A percentile compares a stretch with the other conserved stretches of the same genome.
Conservation (phyloP, 441 rosid species). For the Populus trichocarpa region DNA sequence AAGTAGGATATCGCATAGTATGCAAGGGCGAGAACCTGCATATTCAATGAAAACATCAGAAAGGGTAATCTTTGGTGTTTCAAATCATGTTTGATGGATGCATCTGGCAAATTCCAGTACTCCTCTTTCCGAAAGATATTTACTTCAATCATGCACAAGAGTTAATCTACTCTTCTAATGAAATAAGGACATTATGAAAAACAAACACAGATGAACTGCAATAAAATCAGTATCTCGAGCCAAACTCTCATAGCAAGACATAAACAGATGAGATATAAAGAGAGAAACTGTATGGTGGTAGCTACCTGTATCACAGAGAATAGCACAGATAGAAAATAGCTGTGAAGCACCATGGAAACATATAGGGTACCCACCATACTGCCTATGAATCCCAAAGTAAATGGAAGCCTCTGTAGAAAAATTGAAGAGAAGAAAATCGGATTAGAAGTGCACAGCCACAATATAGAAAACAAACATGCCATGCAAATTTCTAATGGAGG, state of each 20-base stretch:
- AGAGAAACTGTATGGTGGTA: neutral
- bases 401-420: constrained; percentile 57
- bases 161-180: neutral
- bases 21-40: constrained; percentile 49
- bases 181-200: neutral
- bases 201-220: neutral
- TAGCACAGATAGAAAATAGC: constrained; percentile 60
- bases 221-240: neutral
- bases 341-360: constrained; percentile 68
- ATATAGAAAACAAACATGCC: neutral
- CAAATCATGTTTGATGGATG: neutral
- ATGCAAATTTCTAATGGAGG: neutral
- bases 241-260: neutral
- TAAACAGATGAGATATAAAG: too few relatives aligned
- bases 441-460: neutral
- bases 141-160: neutral
- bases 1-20: constrained; percentile 64
- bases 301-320: constrained; percentile 63
- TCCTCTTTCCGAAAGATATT: neutral
- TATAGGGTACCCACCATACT: constrained; percentile 66
- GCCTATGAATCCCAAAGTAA: constrained; percentile 51
- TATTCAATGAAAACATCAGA: neutral
- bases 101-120: neutral
- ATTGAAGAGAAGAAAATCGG: neutral
- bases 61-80: neutral